A percentile compares a stretch with the other conserved stretches of the same genome.
These are phyloP conservation scores for Rachicladosporium sp. DNA, from an alignment of 2,329 filamentous ascomycete species.

Conservation along the genomic window DNA sequence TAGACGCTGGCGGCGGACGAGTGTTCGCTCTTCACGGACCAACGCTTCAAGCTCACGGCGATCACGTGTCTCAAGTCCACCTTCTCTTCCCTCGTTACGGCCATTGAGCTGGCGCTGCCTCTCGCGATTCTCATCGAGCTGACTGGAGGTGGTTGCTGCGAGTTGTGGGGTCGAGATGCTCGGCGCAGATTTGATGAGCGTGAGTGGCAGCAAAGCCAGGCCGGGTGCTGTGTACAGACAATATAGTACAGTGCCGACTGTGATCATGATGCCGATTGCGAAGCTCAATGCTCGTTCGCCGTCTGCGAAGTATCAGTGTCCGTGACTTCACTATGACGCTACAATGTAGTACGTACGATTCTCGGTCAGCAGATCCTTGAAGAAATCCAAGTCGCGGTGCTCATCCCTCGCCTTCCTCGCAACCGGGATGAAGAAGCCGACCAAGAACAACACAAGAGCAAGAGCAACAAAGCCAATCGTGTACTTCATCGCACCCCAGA, in stretches of 20 bases:
- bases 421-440: conserved; percentile 88
- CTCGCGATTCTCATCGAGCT: conserved; percentile 78
- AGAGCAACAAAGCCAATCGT: conserved; percentile 73
- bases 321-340: not conserved
- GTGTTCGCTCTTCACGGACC: conserved; percentile 78
- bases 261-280: conserved; percentile 74
- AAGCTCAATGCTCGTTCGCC: conserved; percentile 90
- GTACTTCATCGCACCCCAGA: conserved; percentile 79
- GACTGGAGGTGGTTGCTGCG: conserved; percentile 64
- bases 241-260: conserved; percentile 75
- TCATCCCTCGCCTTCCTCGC: conserved; percentile 51
- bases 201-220: conserved; percentile 75
- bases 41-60: conserved; percentile 78
- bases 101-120: conserved; percentile 83
- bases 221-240: conserved; percentile 80
- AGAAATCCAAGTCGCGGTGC: conserved; percentile 78
- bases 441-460: conserved; percentile 69
- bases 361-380: conserved; percentile 69
- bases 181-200: conserved; percentile 84
- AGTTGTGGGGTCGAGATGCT: conserved; percentile 72
- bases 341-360: conserved; percentile 47
- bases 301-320: conserved; percentile 33
- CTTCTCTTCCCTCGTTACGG: conserved; percentile 63
- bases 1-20: conserved; percentile 78
- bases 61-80: conserved; percentile 70